These are phyloP conservation scores for Aphanoascus verrucosus DNA, from an alignment of 2,329 filamentous ascomycete species.

Conservation along the genomic window DNA sequence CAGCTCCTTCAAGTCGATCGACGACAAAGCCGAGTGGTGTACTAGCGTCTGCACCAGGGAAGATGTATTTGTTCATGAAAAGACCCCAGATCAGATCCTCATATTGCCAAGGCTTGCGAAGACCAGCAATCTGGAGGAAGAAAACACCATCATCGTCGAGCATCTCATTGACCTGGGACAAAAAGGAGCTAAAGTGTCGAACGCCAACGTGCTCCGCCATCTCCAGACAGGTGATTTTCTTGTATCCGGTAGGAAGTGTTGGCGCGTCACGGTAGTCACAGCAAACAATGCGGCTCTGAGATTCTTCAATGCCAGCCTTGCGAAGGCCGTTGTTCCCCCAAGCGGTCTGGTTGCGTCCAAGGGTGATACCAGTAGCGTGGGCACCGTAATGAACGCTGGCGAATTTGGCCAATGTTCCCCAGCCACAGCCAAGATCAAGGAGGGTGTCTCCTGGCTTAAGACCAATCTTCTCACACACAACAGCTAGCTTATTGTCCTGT, in stretches of 20 bases:
- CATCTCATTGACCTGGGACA: slow-evolving; percentile 85
- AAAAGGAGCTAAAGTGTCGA: slow-evolving; percentile 70
- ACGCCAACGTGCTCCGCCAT: slow-evolving; percentile 99
- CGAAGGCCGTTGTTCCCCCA: slow-evolving; percentile 90
- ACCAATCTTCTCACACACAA: slow-evolving; percentile 92
- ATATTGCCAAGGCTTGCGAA: slow-evolving; percentile 93
- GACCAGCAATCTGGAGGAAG: slow-evolving; percentile 89
- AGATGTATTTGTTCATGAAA: slow-evolving; percentile 99
- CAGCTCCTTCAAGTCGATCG: slow-evolving; percentile 71
- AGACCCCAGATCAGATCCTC: slow-evolving; percentile 96
- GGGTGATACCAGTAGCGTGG: slow-evolving; percentile 76
- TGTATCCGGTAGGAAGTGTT: slow-evolving; percentile 63
- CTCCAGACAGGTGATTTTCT: slow-evolving; percentile 95
- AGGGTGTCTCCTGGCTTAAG: slow-evolving; percentile 70
- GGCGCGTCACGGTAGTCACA: slow-evolving; percentile 96
- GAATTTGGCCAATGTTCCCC: slow-evolving; percentile 91
- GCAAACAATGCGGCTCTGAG: slow-evolving; percentile 85
- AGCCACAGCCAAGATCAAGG: slow-evolving; percentile 94
- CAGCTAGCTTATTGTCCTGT: slow-evolving; percentile 91
- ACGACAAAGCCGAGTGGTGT: slow-evolving; percentile 84
- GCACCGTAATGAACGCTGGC: slow-evolving; percentile 87
- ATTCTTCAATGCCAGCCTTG: slow-evolving; percentile 68
- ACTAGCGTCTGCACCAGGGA: slow-evolving; percentile 91
- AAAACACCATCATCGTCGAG: slow-evolving; percentile 92
- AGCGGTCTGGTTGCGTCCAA: slow-evolving; percentile 89